Conservation (phyloP, 495 filamentous ascomycete genomes). For the Podospora conica region DNA sequence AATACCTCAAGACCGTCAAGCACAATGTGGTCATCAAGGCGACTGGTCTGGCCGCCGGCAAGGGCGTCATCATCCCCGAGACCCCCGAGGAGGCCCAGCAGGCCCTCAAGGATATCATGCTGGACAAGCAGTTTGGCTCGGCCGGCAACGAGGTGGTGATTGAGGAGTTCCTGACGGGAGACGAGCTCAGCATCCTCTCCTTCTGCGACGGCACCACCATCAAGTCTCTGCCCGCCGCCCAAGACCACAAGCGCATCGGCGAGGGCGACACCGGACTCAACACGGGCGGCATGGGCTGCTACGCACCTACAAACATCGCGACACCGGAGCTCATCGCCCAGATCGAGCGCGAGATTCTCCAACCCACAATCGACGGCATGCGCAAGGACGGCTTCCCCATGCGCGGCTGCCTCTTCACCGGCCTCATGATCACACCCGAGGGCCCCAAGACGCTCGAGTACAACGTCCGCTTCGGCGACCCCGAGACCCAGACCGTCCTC, state of each 20-base stretch:
- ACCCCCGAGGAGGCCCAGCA: conserved; percentile 74
- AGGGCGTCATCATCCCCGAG: conserved; percentile 82
- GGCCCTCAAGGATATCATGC: conserved; percentile 84
- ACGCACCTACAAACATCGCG: conserved; percentile 82
- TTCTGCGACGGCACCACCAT: conserved; percentile 89
- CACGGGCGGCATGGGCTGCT: conserved; percentile 97
- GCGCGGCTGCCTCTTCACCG: conserved; percentile 85
- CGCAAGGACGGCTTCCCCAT: conserved; percentile 72
- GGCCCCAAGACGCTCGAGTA: conserved; percentile 93
- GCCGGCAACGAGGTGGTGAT: conserved; percentile 93
- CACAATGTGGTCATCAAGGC: conserved; percentile 89
- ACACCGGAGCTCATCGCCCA: conserved; percentile 66
- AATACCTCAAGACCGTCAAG: conserved; percentile 66
- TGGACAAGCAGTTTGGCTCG: conserved; percentile 75
- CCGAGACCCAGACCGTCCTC: conserved; percentile 89
- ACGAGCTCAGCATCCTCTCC: conserved; percentile 85
- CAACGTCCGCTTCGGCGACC: conserved; percentile 94
- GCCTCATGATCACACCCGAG: conserved; percentile 85
- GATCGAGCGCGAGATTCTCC: conserved; percentile 74
- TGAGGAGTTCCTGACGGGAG: conserved; percentile 87
- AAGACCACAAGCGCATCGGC: conserved; percentile 92
- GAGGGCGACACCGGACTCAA: conserved; percentile 91
- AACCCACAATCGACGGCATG: conserved; percentile 90
- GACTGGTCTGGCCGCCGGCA: conserved; percentile 77
- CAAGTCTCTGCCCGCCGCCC: conserved; percentile 78